A percentile compares a stretch with the other conserved stretches of the same genome.
These are phyloP conservation scores for Diaporthe sp. DNA, from an alignment of 2,329 filamentous ascomycete species.

Conservation along the genomic window DNA sequence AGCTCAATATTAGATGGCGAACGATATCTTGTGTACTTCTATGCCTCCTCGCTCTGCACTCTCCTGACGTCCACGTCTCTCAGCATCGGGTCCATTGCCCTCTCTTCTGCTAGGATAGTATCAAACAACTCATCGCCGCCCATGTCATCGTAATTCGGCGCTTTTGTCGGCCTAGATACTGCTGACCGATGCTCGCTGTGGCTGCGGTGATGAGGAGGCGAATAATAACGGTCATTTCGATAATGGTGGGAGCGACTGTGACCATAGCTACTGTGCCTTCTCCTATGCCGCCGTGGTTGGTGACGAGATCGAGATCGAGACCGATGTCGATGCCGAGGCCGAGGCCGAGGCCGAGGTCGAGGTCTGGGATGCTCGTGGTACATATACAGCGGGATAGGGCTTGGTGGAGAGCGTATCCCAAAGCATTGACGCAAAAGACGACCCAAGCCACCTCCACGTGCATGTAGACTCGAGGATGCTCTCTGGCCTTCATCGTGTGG, in stretches of 20 bases:
- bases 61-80: slow-evolving; percentile 2
- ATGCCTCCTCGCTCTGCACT: background rate
- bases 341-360: background rate
- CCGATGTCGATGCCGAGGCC: background rate
- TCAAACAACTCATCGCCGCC: background rate
- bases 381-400: background rate
- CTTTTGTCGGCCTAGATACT: background rate
- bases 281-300: background rate
- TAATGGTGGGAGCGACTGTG: too few relatives aligned
- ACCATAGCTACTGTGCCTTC: background rate
- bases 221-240: background rate
- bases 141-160: background rate
- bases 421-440: slow-evolving; percentile 9
- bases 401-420: background rate
- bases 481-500: too few relatives aligned
- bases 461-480: background rate
- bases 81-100: slow-evolving; percentile 21
- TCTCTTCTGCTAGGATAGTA: slow-evolving; percentile 2
- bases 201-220: background rate
- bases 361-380: background rate
- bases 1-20: background rate
- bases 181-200: background rate
- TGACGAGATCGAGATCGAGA: background rate
- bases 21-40: background rate
- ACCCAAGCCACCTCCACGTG: slow-evolving; percentile 6